Conservation (phyloP, 257 asterid genomes). For the Misopates orontium region DNA sequence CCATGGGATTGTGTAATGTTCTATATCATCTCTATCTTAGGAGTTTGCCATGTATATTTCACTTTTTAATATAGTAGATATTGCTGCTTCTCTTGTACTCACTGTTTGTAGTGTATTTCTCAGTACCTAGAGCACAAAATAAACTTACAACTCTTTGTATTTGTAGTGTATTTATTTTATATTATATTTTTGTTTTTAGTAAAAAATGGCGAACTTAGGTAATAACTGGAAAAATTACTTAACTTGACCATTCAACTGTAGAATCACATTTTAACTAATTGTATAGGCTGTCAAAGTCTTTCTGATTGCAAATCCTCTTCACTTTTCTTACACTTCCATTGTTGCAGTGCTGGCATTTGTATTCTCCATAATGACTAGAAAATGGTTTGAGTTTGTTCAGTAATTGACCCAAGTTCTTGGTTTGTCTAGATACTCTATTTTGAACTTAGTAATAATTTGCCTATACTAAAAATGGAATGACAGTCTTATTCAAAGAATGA, state of each 20-base stretch:
- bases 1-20: constrained; percentile 90
- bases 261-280: not conserved
- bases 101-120: not conserved
- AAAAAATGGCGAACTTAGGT: too few relatives aligned
- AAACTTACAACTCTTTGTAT: not conserved
- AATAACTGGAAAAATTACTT: not conserved
- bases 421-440: not conserved
- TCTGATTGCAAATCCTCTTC: constrained; percentile 14
- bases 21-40: constrained; percentile 22
- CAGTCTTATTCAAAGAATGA: not conserved
- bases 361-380: too few relatives aligned
- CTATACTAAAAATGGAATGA: constrained; percentile 1
- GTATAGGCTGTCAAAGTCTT: not conserved
- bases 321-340: constrained; percentile 15
- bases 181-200: too few relatives aligned
- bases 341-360: not conserved
- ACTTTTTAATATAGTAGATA: constrained; percentile 1
- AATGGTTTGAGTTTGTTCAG: too few relatives aligned
- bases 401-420: too few relatives aligned
- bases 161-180: too few relatives aligned
- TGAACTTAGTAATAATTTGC: not conserved
- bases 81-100: not conserved
- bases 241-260: not conserved
- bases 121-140: too few relatives aligned
- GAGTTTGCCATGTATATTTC: constrained; percentile 16